phyloP scores from a whole-genome alignment of 1,284 basidiomycete genomes.

The Puccinia brachypodii region DNA sequence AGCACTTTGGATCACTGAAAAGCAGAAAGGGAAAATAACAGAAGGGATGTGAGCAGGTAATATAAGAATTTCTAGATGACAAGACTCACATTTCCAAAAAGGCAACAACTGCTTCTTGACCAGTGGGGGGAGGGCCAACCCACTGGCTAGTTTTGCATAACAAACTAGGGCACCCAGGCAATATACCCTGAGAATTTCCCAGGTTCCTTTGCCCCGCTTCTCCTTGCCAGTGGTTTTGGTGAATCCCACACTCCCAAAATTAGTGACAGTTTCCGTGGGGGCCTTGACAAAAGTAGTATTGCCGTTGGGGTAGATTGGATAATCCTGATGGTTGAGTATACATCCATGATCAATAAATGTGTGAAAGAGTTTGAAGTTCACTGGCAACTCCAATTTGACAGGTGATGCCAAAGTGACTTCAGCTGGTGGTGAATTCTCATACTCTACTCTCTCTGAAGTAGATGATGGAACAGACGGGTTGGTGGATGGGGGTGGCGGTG shows the following conservation, averaged over 20 bases:
- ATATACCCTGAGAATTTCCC: background rate
- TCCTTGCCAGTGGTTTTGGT: background rate
- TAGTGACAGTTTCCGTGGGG: background rate
- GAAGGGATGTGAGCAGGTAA: background rate
- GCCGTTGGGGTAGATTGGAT: slow-evolving; percentile 13
- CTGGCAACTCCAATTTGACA: no score
- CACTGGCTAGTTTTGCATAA: background rate
- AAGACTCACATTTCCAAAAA: background rate
- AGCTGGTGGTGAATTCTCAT: background rate
- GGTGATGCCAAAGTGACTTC: no score
- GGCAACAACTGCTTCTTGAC: background rate
- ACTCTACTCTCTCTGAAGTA: background rate
- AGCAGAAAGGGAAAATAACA: no score
- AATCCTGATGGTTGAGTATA: background rate
- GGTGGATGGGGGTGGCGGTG: background rate
- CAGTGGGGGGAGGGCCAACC: background rate
- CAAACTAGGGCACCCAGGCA: background rate
- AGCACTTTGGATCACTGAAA: background rate
- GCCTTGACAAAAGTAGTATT: background rate
- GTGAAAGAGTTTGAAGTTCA: no score
- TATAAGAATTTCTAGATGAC: background rate
- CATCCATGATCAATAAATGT: slow-evolving; percentile 8
- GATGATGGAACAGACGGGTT: background rate
- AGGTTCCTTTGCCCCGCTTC: background rate
- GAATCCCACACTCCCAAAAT: background rate